Base-by-base conservation (phyloP, 495 filamentous ascomycete species). In the Penicillium egyptiacum region DNA sequence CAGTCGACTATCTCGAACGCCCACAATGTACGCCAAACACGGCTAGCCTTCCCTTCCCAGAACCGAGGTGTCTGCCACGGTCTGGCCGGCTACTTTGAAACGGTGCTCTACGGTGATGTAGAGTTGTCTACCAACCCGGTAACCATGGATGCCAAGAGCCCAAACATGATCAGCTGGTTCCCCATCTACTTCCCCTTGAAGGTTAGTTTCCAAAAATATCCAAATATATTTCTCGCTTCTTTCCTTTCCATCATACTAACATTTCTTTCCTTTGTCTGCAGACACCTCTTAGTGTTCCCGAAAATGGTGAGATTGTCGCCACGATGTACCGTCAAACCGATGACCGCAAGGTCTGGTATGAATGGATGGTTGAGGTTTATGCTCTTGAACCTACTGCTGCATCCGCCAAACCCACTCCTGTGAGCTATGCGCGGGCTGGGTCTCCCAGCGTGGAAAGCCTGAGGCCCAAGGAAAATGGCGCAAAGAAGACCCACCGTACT, bases 141-240 rank as follows among this genome's bases (percentile, higher is more conserved):
- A 52, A 92, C 86, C 40, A 97, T 97, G 77, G 89, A 92, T 47
- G 78, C 77, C 49, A 97, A 98, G 82, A 96, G 91, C 74, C 86
- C 87, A 62, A 88, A 91, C 60, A 98, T 98, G 94, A 94, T 96
- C 55, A 93, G 89, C 63, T 99, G 94, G 94, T 99, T 99, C 71
- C 94, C 94, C 9, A 97, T 98, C 12, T 97, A 89, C 76, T 99
- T 99, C 64, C 94, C 94, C 7, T 70, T 99, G 10, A 96, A 96
- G 86, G 93, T 95, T 80, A 58, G 76, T 33, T 39, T 28, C 16
- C 17, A 1, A 10, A 37, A 23, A n/a, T 17, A n/a, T 39, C 16
- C 16, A n/a, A n/a, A 1, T 2, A 7, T 22, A 20, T 37, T 7
- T 20, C 9, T 48, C 42, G 7, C 12, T 11, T 50, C 54, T 2